These are phyloP conservation scores for Cicer judaicum DNA, from an alignment of 306 rosid species.

Conservation along the genomic window DNA sequence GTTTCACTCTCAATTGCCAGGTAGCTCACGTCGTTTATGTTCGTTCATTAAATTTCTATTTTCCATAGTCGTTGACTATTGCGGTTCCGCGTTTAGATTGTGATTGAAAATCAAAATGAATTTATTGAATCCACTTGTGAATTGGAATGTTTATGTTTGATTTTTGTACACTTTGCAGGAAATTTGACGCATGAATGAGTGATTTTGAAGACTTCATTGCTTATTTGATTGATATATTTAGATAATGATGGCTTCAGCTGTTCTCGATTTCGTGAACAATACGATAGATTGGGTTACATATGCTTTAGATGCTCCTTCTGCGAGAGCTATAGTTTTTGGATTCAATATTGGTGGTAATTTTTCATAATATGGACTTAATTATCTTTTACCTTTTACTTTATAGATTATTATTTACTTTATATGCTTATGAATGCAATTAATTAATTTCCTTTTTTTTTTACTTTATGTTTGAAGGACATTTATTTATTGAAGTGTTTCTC, in stretches of 20 bases:
- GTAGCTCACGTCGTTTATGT: conserved; percentile 38
- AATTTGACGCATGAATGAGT: conserved; percentile 42
- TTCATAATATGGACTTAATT: conserved; percentile 16
- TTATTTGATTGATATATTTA: conserved; percentile 40
- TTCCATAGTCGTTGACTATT: not conserved
- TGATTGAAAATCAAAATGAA: conserved; percentile 24
- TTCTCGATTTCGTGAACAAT: conserved; percentile 57
- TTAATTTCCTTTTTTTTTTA: not conserved
- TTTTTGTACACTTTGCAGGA: conserved; percentile 36
- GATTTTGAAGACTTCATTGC: conserved; percentile 45
- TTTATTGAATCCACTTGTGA: not conserved
- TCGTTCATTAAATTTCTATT: not conserved
- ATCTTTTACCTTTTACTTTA: not conserved
- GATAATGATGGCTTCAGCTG: conserved; percentile 61
- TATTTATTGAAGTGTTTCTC: conserved; percentile 81
- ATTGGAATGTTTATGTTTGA: not conserved
- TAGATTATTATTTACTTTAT: not conserved
- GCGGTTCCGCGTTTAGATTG: conserved; percentile 32
- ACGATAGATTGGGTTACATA: conserved; percentile 67
- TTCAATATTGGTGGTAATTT: conserved; percentile 79
- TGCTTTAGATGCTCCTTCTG: conserved; percentile 78
- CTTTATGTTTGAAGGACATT: conserved; percentile 70
- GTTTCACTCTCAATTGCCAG: conserved; percentile 40
- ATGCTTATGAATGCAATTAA: not conserved
- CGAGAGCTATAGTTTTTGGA: conserved; percentile 91